These are phyloP conservation scores for Lecanosticta acicola DNA, from an alignment of 2,329 filamentous ascomycete genomes.

Conservation along the genomic window DNA sequence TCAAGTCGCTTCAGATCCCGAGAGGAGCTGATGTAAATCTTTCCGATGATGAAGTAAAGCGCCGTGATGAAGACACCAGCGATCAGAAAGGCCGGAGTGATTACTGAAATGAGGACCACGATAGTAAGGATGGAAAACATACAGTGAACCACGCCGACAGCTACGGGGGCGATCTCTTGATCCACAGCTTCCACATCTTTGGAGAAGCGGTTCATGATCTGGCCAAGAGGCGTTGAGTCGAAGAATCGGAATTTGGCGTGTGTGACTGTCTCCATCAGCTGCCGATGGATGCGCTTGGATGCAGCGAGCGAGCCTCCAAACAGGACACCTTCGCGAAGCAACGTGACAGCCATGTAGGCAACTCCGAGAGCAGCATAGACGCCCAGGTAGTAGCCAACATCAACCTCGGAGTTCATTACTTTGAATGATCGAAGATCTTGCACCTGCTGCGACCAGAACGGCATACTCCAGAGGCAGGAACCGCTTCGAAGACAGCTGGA, in stretches of 20 bases:
- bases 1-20: conserved; percentile 92
- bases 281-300: conserved; percentile 75
- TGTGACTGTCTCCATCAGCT: conserved; percentile 70
- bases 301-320: conserved; percentile 89
- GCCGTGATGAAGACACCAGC: conserved; percentile 78
- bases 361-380: conserved; percentile 77
- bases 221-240: conserved; percentile 88
- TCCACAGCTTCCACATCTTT: conserved; percentile 94
- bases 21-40: conserved; percentile 88
- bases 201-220: conserved; percentile 97
- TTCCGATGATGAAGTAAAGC: conserved; percentile 75
- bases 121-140: conserved; percentile 72
- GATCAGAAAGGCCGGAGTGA: conserved; percentile 87
- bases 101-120: conserved; percentile 74
- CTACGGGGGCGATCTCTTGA: conserved; percentile 89
- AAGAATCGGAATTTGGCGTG: conserved; percentile 97
- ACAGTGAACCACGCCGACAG: conserved; percentile 68
- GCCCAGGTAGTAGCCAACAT: conserved; percentile 75
- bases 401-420: conserved; percentile 45
- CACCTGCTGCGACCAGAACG: conserved; percentile 21
- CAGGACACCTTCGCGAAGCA: conserved; percentile 77
- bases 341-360: conserved; percentile 71
- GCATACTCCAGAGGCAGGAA: conserved; percentile 46
- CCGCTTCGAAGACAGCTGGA: conserved; percentile 46
- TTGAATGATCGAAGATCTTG: conserved; percentile 18